phyloP scores from a whole-genome alignment of 306 rosid genomes.

The Chamaecrista fasciculata region DNA sequence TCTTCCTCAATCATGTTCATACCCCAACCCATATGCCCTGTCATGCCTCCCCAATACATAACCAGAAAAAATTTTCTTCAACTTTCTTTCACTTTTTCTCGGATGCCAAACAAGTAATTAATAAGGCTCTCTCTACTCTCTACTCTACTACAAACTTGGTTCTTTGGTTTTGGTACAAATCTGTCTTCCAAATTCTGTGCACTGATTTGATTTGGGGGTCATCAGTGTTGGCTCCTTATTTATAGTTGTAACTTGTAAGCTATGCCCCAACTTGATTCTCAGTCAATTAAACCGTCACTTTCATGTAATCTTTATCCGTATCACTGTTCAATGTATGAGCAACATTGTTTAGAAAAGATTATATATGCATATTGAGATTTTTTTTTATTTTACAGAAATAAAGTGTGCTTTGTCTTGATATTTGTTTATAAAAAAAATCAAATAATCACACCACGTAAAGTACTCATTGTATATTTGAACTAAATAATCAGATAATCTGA shows the following conservation, averaged over 20 bases:
- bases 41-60: conserved; percentile 63
- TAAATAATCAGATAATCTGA: not conserved
- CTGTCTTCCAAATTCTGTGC: conserved; percentile 37
- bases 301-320: conserved; percentile 46
- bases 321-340: conserved; percentile 37
- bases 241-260: conserved; percentile 56
- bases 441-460: not conserved
- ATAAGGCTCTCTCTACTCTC: not conserved
- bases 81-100: not conserved
- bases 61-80: not conserved
- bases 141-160: too few species aligned
- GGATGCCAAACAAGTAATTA: conserved; percentile 1
- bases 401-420: not conserved
- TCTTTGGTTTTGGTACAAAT: conserved; percentile 3
- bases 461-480: not conserved
- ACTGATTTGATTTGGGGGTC: conserved; percentile 16
- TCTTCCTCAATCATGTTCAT: conserved; percentile 52
- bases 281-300: conserved; percentile 48
- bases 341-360: conserved; percentile 17
- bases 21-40: conserved; percentile 66
- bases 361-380: conserved; percentile 1
- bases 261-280: conserved; percentile 35
- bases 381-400: not conserved
- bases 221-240: conserved; percentile 47
- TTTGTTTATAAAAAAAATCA: not conserved